Conservation (phyloP, 139 green algal species). For the Chloropicon primus region DNA sequence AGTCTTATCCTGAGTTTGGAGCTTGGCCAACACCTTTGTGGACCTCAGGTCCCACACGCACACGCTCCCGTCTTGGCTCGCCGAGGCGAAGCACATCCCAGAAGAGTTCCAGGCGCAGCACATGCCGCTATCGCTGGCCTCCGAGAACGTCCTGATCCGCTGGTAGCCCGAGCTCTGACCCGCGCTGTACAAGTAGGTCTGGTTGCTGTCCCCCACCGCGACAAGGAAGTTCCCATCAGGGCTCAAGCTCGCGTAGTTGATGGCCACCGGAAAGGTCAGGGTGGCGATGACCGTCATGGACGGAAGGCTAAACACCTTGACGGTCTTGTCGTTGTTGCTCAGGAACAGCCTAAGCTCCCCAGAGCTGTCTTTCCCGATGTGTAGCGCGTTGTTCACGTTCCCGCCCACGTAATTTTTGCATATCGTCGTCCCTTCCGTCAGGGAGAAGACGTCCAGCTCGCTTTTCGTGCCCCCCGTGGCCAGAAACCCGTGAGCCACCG, state of each 20-base stretch:
- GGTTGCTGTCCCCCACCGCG: constrained; percentile 40
- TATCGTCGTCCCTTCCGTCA: not conserved
- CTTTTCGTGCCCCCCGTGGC: constrained; percentile 39
- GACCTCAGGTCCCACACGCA: constrained; percentile 12
- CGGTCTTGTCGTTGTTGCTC: constrained; percentile 55
- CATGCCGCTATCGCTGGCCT: constrained; percentile 52
- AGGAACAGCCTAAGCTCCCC: constrained; percentile 34
- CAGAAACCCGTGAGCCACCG: constrained; percentile 42
- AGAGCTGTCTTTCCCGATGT: constrained; percentile 22
- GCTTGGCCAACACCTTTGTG: constrained; percentile 9
- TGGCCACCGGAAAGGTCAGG: constrained; percentile 14
- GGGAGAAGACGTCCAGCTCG: constrained; percentile 15
- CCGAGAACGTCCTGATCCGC: constrained; percentile 14
- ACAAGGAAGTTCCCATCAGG: constrained; percentile 32
- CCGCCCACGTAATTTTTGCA: constrained; percentile 16
- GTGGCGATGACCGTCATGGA: constrained; percentile 16
- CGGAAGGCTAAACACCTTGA: constrained; percentile 42
- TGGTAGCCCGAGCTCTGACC: constrained; percentile 21
- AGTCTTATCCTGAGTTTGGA: not conserved
- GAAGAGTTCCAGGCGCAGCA: constrained; percentile 41
- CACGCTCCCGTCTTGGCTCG: constrained; percentile 18
- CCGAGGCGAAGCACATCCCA: constrained; percentile 29
- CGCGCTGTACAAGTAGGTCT: constrained; percentile 23
- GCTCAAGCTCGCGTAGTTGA: constrained; percentile 54
- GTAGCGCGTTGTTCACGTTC: constrained; percentile 43